Base-by-base conservation (phyloP, 805 yeast genomes). In the Nakazawaea pomicola region DNA sequence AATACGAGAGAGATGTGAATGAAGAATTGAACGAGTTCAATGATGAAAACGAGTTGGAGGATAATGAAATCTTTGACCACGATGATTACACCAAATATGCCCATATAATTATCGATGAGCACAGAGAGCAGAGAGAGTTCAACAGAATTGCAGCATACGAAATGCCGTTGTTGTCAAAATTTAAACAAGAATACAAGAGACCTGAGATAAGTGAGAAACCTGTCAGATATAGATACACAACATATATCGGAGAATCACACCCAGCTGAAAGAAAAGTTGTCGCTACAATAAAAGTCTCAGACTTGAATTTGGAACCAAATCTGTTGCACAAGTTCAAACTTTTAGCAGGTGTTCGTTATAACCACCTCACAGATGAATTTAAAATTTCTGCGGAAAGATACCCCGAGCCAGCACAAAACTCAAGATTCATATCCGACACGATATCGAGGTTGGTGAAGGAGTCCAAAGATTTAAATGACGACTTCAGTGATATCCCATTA, bases 81-180 rank as follows among this genome's bases (percentile, higher is more conserved):
- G 87, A 80, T 54, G 89, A 82, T 53, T 67, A 78, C 47, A 82
- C 88, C 19, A 68, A 81, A 4, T 64, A 66, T 11, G 95, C 93
- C 17, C 95, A 83, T 51, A 80, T 83, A 52, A 73, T 75, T 46
- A 73, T 82, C 25, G 76, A 77, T 42, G 82, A 78, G 49, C 85
- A 79, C 53, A 75, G 97, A 55, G 82, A 77, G 49, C 79, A 76
- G 51, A 79, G 95, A 50, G 77, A 83, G 48, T 78, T 81, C 53
- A 81, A 81, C 55, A 74, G 97, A 52, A 70, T 87, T 33, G 87
- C 95, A 9, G 96, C 97, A 0, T 91, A 83, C 63, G 98, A 91
- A 58, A 73, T 91, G 70, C 99, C 99, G 6, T 73, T 78, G 42
- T 70, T 93, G 48, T 79, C 81, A 31, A 79, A 87, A 59, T 84